A percentile compares a stretch with the other conserved stretches of the same genome.
phyloP scores from a whole-genome alignment of 345 rosid species.

The Populus ilicifolia region DNA sequence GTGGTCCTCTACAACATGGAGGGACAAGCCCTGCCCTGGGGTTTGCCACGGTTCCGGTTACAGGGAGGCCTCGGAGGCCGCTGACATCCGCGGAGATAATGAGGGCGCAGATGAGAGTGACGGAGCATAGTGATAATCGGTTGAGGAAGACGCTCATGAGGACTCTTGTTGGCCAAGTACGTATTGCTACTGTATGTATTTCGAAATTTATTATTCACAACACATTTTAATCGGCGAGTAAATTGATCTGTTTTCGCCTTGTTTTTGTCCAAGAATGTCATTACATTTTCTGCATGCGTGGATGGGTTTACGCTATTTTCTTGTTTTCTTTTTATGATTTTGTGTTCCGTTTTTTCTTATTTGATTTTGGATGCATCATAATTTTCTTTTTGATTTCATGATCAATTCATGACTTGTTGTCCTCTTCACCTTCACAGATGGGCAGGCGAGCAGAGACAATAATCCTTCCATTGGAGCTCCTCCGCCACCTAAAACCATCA shows the following conservation, averaged over 20 bases:
- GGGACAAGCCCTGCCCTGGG: constrained; percentile 30
- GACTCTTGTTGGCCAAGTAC: constrained; percentile 88
- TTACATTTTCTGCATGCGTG: not conserved
- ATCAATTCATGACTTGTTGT: not conserved
- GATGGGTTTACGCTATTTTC: too few species aligned
- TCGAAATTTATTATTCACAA: not conserved
- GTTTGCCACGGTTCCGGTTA: constrained; percentile 37
- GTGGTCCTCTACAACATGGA: constrained; percentile 9
- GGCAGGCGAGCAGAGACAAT: constrained; percentile 83
- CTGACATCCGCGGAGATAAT: constrained; percentile 87
- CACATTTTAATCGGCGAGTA: not conserved
- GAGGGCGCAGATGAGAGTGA: constrained; percentile 89
- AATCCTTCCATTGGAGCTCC: constrained; percentile 81
- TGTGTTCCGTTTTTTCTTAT: not conserved
- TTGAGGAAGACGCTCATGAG: constrained; percentile 82
- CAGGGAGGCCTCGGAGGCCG: constrained; percentile 58
- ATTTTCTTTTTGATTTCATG: not conserved
- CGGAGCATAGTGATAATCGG: constrained; percentile 82
- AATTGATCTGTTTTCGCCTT: not conserved
- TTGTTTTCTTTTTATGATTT: not conserved
- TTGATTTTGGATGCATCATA: not conserved
- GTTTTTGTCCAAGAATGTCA: not conserved
- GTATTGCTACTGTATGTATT: constrained; percentile 14
- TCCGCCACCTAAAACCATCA: constrained; percentile 72
- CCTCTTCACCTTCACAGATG: constrained; percentile 34